A percentile compares a stretch with the other conserved stretches of the same genome.
phyloP scores from a whole-genome alignment of 352 stramenopile species.

The Phytophthora boehmeriae region DNA sequence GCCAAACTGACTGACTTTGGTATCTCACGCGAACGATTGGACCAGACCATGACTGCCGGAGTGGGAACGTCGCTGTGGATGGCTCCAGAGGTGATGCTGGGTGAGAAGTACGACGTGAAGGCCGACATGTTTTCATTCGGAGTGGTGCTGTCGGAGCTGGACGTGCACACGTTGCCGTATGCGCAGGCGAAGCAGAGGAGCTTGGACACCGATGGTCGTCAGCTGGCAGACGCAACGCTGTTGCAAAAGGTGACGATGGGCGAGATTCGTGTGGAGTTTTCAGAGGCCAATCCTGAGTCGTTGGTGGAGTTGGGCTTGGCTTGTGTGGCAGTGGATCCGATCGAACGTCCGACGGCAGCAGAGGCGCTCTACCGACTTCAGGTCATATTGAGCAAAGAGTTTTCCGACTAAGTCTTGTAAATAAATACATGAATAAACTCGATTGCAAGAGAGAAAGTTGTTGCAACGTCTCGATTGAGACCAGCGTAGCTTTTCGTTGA shows the following conservation, averaged over 20 bases:
- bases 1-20: constrained; percentile 41
- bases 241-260: constrained; percentile 35
- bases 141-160: constrained; percentile 32
- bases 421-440: too few relatives aligned
- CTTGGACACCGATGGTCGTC: constrained; percentile 4
- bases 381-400: neutral
- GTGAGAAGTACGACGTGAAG: constrained; percentile 30
- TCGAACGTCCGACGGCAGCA: constrained; percentile 18
- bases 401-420: too few relatives aligned
- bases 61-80: constrained; percentile 34
- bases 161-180: constrained; percentile 28
- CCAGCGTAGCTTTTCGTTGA: too few relatives aligned
- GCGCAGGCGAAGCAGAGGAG: constrained; percentile 9
- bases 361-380: constrained; percentile 34
- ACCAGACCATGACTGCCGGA: constrained; percentile 24
- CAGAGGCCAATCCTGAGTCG: neutral
- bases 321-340: constrained; percentile 33
- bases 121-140: constrained; percentile 42
- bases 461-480: too few relatives aligned
- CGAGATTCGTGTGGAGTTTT: constrained; percentile 25
- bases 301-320: constrained; percentile 15
- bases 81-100: constrained; percentile 31
- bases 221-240: constrained; percentile 21
- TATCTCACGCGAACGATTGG: constrained; percentile 19
- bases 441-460: too few relatives aligned